phyloP scores from a whole-genome alignment of 768 basidiomycete genomes.

The Lactarius tabidus region DNA sequence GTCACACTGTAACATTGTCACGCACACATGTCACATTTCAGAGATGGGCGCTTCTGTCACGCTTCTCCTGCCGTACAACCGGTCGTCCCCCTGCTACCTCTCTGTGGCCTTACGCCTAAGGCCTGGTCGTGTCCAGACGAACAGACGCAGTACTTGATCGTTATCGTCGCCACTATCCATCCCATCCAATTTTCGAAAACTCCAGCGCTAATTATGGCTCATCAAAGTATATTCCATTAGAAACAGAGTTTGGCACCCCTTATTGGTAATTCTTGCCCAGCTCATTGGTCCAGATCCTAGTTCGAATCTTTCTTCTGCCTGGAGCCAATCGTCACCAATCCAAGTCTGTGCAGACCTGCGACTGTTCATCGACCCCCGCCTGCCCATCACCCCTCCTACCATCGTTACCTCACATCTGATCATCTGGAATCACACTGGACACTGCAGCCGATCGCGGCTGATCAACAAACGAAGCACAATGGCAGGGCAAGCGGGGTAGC shows the following conservation, averaged over 20 bases:
- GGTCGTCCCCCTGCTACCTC: neutral
- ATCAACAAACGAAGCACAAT: neutral
- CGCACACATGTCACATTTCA: neutral
- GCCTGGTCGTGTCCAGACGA: neutral
- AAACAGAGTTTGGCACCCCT: conserved; percentile 11
- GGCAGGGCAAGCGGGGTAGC: neutral
- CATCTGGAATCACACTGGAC: conserved; percentile 1
- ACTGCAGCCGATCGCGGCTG: conserved; percentile 6
- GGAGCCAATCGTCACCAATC: neutral
- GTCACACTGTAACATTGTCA: conserved; percentile 15
- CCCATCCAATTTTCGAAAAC: neutral
- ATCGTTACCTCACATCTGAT: conserved; percentile 11
- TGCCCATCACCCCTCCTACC: neutral
- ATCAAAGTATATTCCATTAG: conserved; percentile 12
- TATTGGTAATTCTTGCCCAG: neutral
- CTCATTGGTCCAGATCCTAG: conserved; percentile 10
- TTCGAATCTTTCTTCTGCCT: conserved; percentile 2
- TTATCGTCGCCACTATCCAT: conserved; percentile 11
- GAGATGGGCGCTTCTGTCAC: conserved; percentile 10
- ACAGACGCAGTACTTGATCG: conserved; percentile 6
- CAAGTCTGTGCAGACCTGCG: neutral
- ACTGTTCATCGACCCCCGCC: neutral
- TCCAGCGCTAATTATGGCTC: neutral
- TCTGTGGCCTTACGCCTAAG: neutral
- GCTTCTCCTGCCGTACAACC: conserved; percentile 3